Conservation (phyloP, 768 basidiomycete species). For the Lepiota brunneoincarnata region DNA sequence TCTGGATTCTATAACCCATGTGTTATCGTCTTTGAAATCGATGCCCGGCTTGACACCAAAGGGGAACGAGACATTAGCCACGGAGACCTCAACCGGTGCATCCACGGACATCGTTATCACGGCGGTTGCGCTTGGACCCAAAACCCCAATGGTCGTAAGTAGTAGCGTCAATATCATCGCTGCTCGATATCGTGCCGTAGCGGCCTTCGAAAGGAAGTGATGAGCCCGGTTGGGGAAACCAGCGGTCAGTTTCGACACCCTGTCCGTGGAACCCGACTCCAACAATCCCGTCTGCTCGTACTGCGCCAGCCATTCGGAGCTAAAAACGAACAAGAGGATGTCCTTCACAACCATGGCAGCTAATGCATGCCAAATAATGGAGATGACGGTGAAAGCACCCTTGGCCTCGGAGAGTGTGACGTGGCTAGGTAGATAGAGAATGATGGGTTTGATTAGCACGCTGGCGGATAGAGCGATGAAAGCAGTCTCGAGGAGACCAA, state of each 20-base stretch:
- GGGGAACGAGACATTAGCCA: too few relatives aligned
- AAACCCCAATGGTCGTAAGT: not conserved
- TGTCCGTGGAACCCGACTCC: not conserved
- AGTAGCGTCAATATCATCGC: not conserved
- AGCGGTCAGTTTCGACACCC: not conserved
- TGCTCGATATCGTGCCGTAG: not conserved
- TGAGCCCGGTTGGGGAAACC: not conserved
- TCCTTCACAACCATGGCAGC: not conserved
- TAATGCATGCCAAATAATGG: conserved; percentile 1
- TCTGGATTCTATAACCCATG: too few relatives aligned
- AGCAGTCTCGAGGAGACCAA: too few relatives aligned
- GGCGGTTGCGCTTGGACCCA: not conserved
- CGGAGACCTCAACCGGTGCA: too few relatives aligned
- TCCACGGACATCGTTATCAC: too few relatives aligned
- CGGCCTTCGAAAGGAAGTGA: not conserved
- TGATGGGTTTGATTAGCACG: too few relatives aligned
- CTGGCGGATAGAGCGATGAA: too few relatives aligned
- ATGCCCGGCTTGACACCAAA: too few relatives aligned
- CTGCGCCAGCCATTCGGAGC: not conserved
- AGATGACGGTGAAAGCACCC: not conserved
- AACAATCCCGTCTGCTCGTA: not conserved
- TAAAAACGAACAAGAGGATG: not conserved
- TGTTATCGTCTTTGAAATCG: too few relatives aligned
- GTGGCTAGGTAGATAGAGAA: too few relatives aligned
- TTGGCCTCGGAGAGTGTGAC: not conserved